Base-by-base conservation (phyloP, 2,329 filamentous ascomycete species). In the Neopestalotiopsis sp. region DNA sequence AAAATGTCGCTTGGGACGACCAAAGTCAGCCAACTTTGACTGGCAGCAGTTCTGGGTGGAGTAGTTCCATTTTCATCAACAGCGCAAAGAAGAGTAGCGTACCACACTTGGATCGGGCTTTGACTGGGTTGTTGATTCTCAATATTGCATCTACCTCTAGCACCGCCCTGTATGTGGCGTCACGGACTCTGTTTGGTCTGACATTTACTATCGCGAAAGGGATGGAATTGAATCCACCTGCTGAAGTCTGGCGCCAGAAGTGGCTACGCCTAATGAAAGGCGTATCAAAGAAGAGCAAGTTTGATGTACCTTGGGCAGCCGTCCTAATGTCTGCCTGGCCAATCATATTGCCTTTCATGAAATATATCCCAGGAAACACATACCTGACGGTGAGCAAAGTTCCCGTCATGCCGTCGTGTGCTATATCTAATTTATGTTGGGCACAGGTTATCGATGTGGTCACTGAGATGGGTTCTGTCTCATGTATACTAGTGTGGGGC, bases 391-490 rank as follows among this genome's bases (percentile, higher is more conserved):
- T 17, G 12, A 13, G 12, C 12, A 4, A 4, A 12, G 4, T 12
- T 45, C 10, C 9, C 4, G 42, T 45, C 42, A 4, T 17, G 6
- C 13, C 4, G 34, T 10, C 4, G 12, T 14, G 7, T 45, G 12
- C 42, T 45, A 4, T 14, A 45, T 14, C 42, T 14, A 45, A 45
- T 10, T 10, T 14, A 45, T 4, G 12, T 24, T 24, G 24, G 24
- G 24, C 7, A 32, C 24, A 62, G 59, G 59, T 28, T 4, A 62
- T 62, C 3, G 59, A 62, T n/a, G 59, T 62, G 3, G 30, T 62
- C 32, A 28, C 38, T 20, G 59, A 62, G 28, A 62, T 62, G 59
- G 59, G 59, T 13, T 62, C 59, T 34, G 59, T 62, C 4, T 62
- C 28, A 7, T 62, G 59, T 28, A 62, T 62, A 3, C 9, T 62